Base-by-base conservation (phyloP, 1,284 basidiomycete genomes). In the Amylostereum areolatum region DNA sequence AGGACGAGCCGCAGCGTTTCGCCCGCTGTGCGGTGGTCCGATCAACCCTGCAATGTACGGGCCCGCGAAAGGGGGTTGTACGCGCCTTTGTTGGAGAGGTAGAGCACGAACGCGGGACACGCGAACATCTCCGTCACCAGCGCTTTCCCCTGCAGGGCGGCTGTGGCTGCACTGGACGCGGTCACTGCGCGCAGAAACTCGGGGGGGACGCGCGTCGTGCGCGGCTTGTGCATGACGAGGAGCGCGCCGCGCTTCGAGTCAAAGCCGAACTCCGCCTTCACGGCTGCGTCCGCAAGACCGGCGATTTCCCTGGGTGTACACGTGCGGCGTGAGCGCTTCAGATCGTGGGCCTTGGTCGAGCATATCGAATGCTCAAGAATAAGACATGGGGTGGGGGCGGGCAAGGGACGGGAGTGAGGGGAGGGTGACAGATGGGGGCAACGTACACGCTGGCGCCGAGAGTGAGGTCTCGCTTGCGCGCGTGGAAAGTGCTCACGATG, bases 11-110 rank as follows among this genome's bases (percentile, higher is more conserved):
- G 34, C n/a, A 52, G 39, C 5, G 24, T 31, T 18, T 52, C 49
- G 11, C 30, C 46, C 29, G 43, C 50, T 52, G 10, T 7, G 30
- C 7, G 10, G 9, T 6, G 12, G 11, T 29, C 9, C 18, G 2
- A 40, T 3, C 37, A 27, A 11, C 34, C 31, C n/a, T 12, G 12
- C 32, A 28, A 24, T 12, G 25, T 6, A 44, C 3, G 28, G 27
- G 33, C 1, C 24, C 2, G 31, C n/a, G 6, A 6, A n/a, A n/a
- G n/a, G n/a, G n/a, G n/a, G n/a, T n/a, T n/a, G 43, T 4, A 41
- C 49, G 5, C 33, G 41, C 50, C 18, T 25, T 51, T 45, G 29
- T 27, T 51, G n/a, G 50, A 52, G 7, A 52, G 43, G n/a, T 52
- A 51, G 37, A 45, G 45, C 39, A 42, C 50, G 43, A 36, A 52